A percentile compares a stretch with the other conserved stretches of the same genome.
These are phyloP conservation scores for Coprinopsis strossmayeri DNA, from an alignment of 768 basidiomycete species.

Conservation along the genomic window DNA sequence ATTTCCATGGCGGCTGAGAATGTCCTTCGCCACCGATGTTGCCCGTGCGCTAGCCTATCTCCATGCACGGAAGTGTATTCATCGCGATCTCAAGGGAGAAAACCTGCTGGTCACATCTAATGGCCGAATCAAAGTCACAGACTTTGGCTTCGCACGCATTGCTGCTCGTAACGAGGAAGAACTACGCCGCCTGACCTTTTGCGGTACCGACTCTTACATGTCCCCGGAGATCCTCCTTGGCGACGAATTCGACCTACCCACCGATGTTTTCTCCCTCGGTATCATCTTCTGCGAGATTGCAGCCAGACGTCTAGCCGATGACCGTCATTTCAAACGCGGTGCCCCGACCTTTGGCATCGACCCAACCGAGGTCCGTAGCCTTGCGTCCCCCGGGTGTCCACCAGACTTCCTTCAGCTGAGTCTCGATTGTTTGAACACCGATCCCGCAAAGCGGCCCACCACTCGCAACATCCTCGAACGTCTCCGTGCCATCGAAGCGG, in stretches of 20 bases:
- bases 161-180: slow-evolving; percentile 91
- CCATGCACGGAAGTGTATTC: slow-evolving; percentile 86
- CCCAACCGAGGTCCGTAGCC: slow-evolving; percentile 56
- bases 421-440: slow-evolving; percentile 64
- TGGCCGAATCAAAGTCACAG: slow-evolving; percentile 94
- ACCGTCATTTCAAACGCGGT: slow-evolving; percentile 65
- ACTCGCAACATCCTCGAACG: slow-evolving; percentile 76
- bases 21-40: slow-evolving; percentile 94
- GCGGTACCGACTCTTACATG: slow-evolving; percentile 94
- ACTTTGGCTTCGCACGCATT: slow-evolving; percentile 96
- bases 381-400: slow-evolving; percentile 74
- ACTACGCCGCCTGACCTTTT: slow-evolving; percentile 76
- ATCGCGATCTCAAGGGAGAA: slow-evolving; percentile 93
- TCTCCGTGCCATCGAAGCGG: slow-evolving; percentile 75
- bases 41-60: slow-evolving; percentile 94
- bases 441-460: slow-evolving; percentile 65
- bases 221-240: slow-evolving; percentile 92
- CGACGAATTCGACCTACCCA: slow-evolving; percentile 87
- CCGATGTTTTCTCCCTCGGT: slow-evolving; percentile 92
- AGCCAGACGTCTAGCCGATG: slow-evolving; percentile 79
- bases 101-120: slow-evolving; percentile 95
- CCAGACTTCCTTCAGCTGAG: slow-evolving; percentile 69
- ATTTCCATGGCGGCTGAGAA: slow-evolving; percentile 88
- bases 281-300: slow-evolving; percentile 92
- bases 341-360: slow-evolving; percentile 81